Evolutionary conservation across 148 eudicot species (phyloP).

Genomic region (Arbutus unedo): DNA sequence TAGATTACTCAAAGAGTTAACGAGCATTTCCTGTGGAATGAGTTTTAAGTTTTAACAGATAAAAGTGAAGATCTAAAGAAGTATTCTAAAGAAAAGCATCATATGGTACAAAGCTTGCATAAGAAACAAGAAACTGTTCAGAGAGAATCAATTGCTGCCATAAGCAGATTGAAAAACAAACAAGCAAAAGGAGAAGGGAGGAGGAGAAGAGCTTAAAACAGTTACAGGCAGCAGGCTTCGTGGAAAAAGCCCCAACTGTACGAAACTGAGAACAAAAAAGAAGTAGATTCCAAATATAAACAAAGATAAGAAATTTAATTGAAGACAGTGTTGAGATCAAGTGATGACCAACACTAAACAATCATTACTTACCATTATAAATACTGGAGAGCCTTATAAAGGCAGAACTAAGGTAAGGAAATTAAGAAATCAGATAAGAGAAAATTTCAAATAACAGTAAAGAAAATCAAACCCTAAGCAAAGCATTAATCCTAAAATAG

Average conservation of each 20-base stretch:
- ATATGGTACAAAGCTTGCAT: conserved; percentile 23
- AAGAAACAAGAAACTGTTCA: conserved; percentile 16
- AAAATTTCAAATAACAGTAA: background rate
- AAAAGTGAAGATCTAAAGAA: conserved; percentile 3
- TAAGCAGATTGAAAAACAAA: conserved; percentile 27
- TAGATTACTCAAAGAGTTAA: conserved; percentile 1
- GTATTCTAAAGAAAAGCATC: conserved; percentile 20
- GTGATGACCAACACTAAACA: background rate
- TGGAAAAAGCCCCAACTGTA: background rate
- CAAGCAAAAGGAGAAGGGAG: conserved; percentile 15
- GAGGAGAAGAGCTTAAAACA: background rate
- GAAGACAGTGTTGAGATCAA: background rate
- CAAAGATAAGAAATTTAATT: background rate
- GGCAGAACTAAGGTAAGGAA: background rate
- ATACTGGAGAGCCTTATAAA: background rate
- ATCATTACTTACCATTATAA: background rate
- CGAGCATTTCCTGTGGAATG: background rate
- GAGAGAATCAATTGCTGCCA: conserved; percentile 28
- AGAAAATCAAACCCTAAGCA: background rate
- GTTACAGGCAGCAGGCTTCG: background rate
- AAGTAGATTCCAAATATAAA: background rate
- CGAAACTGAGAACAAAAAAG: background rate
- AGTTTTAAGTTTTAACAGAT: background rate
- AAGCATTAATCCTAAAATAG: background rate
- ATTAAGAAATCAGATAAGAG: background rate